Percentiles rank a stretch among this genome's conserved stretches.
These are phyloP conservation scores for Phoenix dactylifera DNA, from an alignment of 176 grass and related monocot genomes.

Conservation along the genomic window DNA sequence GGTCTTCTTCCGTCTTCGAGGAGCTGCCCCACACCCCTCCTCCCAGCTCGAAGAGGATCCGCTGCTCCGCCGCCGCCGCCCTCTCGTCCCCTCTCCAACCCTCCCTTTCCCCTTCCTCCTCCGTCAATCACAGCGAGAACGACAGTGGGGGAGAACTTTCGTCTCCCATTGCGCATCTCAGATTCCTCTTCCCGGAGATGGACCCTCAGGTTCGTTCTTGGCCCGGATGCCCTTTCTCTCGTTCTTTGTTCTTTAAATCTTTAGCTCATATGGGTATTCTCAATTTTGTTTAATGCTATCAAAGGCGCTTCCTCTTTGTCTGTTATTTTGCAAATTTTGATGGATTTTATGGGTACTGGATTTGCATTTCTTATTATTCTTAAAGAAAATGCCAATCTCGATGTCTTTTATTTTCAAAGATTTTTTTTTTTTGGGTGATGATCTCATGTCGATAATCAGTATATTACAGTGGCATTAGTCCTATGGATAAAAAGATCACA, in stretches of 20 bases:
- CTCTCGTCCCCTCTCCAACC: neutral
- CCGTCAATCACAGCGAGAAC: slow-evolving; percentile 15
- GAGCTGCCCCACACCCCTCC: slow-evolving; percentile 50
- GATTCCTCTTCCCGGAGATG: slow-evolving; percentile 55
- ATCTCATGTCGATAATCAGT: too few relatives aligned
- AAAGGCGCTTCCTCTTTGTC: too few relatives aligned
- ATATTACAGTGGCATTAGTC: too few relatives aligned
- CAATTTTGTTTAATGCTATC: too few relatives aligned
- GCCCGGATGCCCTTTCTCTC: neutral
- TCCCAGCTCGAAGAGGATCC: slow-evolving; percentile 48
- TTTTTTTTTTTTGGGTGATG: too few relatives aligned
- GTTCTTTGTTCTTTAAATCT: neutral
- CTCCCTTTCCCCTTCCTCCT: neutral
- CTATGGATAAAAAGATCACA: too few relatives aligned
- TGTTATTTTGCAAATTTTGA: too few relatives aligned
- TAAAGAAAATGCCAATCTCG: too few relatives aligned
- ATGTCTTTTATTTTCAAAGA: too few relatives aligned
- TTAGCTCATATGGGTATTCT: too few relatives aligned
- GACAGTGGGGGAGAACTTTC: neutral
- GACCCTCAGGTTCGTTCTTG: slow-evolving; percentile 53
- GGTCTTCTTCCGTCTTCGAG: slow-evolving; percentile 97
- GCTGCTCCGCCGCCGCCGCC: slow-evolving; percentile 31
- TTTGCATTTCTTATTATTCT: too few relatives aligned
- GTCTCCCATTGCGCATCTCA: slow-evolving; percentile 38
- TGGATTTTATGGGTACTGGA: too few relatives aligned